Percentiles rank a stretch among this genome's conserved stretches.
phyloP scores from a whole-genome alignment of 2,329 filamentous ascomycete genomes.

The Hypoxylon sp. region DNA sequence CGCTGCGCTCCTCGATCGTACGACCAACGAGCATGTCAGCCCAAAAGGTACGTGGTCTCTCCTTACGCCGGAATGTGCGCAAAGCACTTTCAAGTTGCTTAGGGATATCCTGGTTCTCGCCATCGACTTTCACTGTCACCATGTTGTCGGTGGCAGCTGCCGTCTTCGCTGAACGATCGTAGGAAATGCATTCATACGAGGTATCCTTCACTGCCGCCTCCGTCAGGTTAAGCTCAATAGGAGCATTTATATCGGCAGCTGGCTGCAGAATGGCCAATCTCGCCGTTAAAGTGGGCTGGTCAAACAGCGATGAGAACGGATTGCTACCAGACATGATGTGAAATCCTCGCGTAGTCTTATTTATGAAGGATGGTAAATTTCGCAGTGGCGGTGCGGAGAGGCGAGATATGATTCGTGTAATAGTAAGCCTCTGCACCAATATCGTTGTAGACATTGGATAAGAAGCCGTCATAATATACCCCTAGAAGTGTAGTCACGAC shows the following conservation, averaged over 20 bases:
- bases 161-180: slow-evolving; percentile 37
- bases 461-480: slow-evolving; percentile 14
- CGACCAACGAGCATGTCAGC: slow-evolving; percentile 45
- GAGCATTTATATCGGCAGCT: slow-evolving; percentile 33
- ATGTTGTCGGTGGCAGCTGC: background rate
- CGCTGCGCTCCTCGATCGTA: slow-evolving; percentile 43
- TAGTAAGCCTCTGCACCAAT: background rate
- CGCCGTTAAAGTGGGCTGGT: slow-evolving; percentile 13
- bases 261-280: slow-evolving; percentile 41
- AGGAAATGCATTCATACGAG: slow-evolving; percentile 49
- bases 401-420: background rate
- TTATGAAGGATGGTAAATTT: background rate
- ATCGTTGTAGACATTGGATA: background rate
- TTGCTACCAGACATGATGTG: slow-evolving; percentile 30
- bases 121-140: slow-evolving; percentile 37
- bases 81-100: slow-evolving; percentile 42
- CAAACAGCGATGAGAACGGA: slow-evolving; percentile 32
- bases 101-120: slow-evolving; percentile 35
- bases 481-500: background rate
- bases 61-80: slow-evolving; percentile 45
- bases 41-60: slow-evolving; percentile 45
- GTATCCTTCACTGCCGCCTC: slow-evolving; percentile 40
- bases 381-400: background rate
- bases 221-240: slow-evolving; percentile 42
- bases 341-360: background rate